These are phyloP conservation scores for Ogataea saltuana DNA, from an alignment of 805 yeast species.

Conservation along the genomic window DNA sequence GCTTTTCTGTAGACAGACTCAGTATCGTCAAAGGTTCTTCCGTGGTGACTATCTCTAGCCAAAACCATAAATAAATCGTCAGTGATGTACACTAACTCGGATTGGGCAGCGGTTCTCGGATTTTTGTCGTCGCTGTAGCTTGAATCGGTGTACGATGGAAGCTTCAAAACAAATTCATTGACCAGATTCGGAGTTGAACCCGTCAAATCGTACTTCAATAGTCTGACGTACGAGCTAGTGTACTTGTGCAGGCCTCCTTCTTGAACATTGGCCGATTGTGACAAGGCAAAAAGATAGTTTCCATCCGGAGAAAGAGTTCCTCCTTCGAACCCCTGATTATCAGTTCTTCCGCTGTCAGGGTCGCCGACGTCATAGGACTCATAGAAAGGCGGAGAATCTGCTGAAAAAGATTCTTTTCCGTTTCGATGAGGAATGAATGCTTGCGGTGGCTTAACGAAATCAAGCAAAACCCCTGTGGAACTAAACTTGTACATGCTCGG, in stretches of 20 bases:
- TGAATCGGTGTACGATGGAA: slow-evolving; percentile 32
- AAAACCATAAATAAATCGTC: slow-evolving; percentile 33
- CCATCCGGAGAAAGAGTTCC: slow-evolving; percentile 35
- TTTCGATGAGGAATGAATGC: slow-evolving; percentile 33
- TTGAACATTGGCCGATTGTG: slow-evolving; percentile 35
- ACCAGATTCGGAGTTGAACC: slow-evolving; percentile 21
- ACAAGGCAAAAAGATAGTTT: slow-evolving; percentile 25
- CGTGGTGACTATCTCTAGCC: slow-evolving; percentile 33
- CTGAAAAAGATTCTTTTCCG: slow-evolving; percentile 27
- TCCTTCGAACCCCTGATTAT: slow-evolving; percentile 37
- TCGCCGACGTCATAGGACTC: slow-evolving; percentile 26
- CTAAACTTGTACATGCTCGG: slow-evolving; percentile 34
- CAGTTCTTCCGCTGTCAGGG: slow-evolving; percentile 33
- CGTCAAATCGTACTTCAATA: slow-evolving; percentile 32
- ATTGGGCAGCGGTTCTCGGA: slow-evolving; percentile 34
- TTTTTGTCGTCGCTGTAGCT: slow-evolving; percentile 22
- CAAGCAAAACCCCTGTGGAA: slow-evolving; percentile 29
- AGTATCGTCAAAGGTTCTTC: slow-evolving; percentile 27
- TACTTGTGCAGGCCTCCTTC: slow-evolving; percentile 35
- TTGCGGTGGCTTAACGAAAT: slow-evolving; percentile 32
- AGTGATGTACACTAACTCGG: slow-evolving; percentile 31
- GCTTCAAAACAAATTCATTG: slow-evolving; percentile 33
- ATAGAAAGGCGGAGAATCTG: slow-evolving; percentile 32
- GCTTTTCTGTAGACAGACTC: slow-evolving; percentile 32
- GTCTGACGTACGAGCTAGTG: slow-evolving; percentile 24